phyloP scores from a whole-genome alignment of 129 eudicot species.

The Ambrosia trifida region DNA sequence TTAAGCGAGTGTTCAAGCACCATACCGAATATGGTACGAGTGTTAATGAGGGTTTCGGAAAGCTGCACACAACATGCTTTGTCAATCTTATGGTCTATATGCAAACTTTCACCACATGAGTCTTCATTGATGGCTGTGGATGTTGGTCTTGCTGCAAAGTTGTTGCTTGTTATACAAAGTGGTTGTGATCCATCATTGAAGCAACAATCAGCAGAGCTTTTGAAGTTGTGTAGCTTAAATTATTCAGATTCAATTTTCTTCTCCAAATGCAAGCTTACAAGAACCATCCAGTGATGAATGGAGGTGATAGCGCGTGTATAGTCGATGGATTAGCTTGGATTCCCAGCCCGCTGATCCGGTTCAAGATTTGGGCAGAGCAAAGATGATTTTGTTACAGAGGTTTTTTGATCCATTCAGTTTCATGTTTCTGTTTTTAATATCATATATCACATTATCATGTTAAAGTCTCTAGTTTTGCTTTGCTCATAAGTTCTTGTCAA shows the following conservation, averaged over 20 bases:
- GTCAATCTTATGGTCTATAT: conserved; percentile 42
- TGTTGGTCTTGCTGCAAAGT: conserved; percentile 57
- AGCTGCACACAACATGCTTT: conserved; percentile 38
- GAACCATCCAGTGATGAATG: conserved; percentile 40
- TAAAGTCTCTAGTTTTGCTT: conserved; percentile 21
- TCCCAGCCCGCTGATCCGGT: neutral
- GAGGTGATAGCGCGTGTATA: conserved; percentile 10
- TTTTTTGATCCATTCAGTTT: conserved; percentile 17
- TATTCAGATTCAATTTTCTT: conserved; percentile 44
- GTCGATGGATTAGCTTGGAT: conserved; percentile 11
- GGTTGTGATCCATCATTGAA: conserved; percentile 44
- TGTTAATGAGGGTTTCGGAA: conserved; percentile 45
- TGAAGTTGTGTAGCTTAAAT: conserved; percentile 49
- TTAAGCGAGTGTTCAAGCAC: conserved; percentile 42
- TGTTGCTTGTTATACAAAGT: conserved; percentile 46
- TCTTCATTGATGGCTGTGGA: conserved; percentile 41
- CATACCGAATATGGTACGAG: conserved; percentile 42
- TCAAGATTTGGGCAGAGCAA: neutral
- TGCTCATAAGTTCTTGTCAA: conserved; percentile 4
- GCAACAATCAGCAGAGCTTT: conserved; percentile 44
- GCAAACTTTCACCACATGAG: conserved; percentile 46
- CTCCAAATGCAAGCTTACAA: conserved; percentile 52
- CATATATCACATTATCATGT: conserved; percentile 18
- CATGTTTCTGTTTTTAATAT: conserved; percentile 20
- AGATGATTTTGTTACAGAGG: neutral